Percentiles rank a stretch among this genome's conserved stretches.
Evolutionary conservation across 306 rosid species (phyloP).

Genomic region (Lathyrus sativus): DNA sequence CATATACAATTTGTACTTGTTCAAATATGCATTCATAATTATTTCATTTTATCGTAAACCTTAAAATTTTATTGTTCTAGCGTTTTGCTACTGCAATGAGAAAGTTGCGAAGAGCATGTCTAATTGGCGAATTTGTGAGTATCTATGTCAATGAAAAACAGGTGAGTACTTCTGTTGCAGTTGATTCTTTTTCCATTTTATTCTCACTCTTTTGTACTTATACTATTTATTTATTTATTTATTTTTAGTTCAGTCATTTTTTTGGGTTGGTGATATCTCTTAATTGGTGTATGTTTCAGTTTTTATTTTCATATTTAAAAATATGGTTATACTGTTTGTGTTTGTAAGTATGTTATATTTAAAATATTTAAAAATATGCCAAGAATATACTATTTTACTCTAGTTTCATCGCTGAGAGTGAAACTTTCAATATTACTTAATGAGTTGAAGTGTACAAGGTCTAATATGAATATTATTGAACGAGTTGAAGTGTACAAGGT

Average conservation of each 20-base stretch:
- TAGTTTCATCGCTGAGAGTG: neutral
- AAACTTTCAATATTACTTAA: neutral
- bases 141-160: constrained; percentile 83
- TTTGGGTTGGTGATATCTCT: constrained; percentile 1
- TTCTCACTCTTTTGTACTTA: neutral
- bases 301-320: constrained; percentile 6
- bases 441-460: neutral
- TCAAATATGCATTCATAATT: neutral
- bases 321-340: neutral
- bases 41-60: constrained; percentile 8
- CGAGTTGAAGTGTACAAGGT: too few relatives aligned
- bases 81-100: constrained; percentile 72
- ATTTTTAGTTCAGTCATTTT: constrained; percentile 14
- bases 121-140: constrained; percentile 89
- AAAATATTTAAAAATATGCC: constrained; percentile 24
- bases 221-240: constrained; percentile 24
- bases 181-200: neutral
- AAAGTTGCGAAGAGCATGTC: constrained; percentile 82
- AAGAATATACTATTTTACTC: constrained; percentile 7
- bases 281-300: neutral
- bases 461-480: neutral
- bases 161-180: constrained; percentile 46
- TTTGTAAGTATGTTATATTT: constrained; percentile 2
- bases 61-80: constrained; percentile 37
- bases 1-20: constrained; percentile 2